phyloP scores from a whole-genome alignment of 768 basidiomycete genomes.

The Asterophora lycoperdoides region DNA sequence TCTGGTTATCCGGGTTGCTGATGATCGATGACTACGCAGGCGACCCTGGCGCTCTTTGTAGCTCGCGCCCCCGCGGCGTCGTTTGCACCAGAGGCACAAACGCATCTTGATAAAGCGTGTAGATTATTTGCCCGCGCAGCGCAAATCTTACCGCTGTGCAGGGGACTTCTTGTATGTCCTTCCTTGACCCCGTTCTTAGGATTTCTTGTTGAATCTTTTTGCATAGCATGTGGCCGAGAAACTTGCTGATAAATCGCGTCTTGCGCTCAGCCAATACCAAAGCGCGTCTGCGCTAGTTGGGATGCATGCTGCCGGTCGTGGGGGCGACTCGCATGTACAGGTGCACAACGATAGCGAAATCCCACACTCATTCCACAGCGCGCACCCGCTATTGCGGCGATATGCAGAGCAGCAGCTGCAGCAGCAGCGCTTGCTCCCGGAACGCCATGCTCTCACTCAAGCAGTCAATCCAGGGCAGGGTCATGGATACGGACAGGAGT shows the following conservation, averaged over 20 bases:
- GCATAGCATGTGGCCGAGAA: conserved; percentile 30
- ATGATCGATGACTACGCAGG: conserved; percentile 31
- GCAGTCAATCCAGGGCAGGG: conserved; percentile 8
- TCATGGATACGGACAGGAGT: conserved; percentile 9
- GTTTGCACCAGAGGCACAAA: conserved; percentile 54
- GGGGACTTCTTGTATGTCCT: conserved; percentile 50
- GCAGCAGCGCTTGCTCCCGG: conserved; percentile 8
- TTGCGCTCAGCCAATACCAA: conserved; percentile 36
- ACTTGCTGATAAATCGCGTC: conserved; percentile 47
- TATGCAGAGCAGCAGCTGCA: conserved; percentile 25
- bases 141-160: conserved; percentile 55
- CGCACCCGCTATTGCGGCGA: conserved; percentile 30
- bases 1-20: not conserved
- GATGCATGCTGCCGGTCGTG: not conserved
- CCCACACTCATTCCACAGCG: conserved; percentile 33
- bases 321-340: not conserved
- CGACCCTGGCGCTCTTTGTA: conserved; percentile 62
- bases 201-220: not conserved
- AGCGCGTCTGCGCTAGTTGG: conserved; percentile 8
- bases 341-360: not conserved
- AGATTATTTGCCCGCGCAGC: conserved; percentile 55
- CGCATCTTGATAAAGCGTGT: conserved; percentile 56
- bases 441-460: conserved; percentile 3
- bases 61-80: conserved; percentile 57
- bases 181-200: not conserved